These are phyloP conservation scores for Colletotrichum sp. DNA, from an alignment of 2,329 filamentous ascomycete species.

Conservation along the genomic window DNA sequence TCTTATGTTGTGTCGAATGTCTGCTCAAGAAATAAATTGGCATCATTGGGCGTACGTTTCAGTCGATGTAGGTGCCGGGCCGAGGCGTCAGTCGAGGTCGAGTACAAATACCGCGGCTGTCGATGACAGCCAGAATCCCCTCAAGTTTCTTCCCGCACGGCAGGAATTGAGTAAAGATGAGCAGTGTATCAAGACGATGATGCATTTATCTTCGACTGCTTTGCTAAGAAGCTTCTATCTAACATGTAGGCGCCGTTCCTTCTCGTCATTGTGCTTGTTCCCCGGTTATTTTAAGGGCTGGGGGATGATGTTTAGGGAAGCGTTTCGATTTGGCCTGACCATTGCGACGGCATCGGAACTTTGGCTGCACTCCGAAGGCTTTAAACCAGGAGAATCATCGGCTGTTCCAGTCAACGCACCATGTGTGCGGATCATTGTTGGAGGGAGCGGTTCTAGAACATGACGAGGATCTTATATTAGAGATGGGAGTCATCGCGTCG, in stretches of 20 bases:
- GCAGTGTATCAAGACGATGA: not conserved
- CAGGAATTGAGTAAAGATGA: not conserved
- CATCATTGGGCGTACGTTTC: fast-evolving
- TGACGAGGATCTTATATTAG: too few species aligned
- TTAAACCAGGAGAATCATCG: not conserved
- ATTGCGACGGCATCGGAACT: not conserved
- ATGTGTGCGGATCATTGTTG: too few species aligned
- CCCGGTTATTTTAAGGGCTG: too few species aligned
- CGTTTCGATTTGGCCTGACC: too few species aligned
- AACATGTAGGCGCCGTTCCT: not conserved
- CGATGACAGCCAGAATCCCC: not conserved
- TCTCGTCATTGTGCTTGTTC: not conserved
- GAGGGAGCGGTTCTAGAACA: too few species aligned
- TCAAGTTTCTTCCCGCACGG: fast-evolving
- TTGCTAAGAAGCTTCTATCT: not conserved
- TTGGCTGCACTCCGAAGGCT: fast-evolving
- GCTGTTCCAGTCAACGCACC: too few species aligned
- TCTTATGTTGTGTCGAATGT: fast-evolving
- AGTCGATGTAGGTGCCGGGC: not conserved
- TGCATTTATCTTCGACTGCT: not conserved
- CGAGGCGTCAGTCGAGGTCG: not conserved
- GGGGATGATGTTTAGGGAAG: too few species aligned
- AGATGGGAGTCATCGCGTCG: too few species aligned
- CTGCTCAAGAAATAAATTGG: not conserved
- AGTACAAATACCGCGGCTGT: not conserved